Conservation (phyloP, 805 yeast species). For the Lachancea waltii region DNA sequence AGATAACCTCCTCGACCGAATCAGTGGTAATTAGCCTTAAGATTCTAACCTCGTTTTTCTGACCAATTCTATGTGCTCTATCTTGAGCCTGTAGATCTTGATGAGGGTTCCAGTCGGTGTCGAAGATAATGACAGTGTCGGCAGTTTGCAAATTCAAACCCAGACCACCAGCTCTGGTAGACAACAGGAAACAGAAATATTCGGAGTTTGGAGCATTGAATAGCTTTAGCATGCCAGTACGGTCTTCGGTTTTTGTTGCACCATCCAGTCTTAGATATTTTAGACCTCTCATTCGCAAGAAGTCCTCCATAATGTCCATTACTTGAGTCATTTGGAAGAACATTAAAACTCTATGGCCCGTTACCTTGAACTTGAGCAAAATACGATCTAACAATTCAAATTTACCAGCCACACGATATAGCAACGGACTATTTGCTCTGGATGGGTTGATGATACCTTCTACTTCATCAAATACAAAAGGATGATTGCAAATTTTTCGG, state of each 20-base stretch:
- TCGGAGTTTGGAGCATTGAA: constrained; percentile 74
- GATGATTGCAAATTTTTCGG: constrained; percentile 81
- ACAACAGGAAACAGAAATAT: constrained; percentile 68
- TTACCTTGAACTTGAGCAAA: constrained; percentile 64
- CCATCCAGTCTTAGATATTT: constrained; percentile 77
- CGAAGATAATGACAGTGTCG: constrained; percentile 79
- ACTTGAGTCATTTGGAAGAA: constrained; percentile 88
- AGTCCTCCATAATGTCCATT: constrained; percentile 88
- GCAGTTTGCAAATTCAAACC: constrained; percentile 84
- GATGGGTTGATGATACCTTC: constrained; percentile 63
- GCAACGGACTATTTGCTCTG: constrained; percentile 53
- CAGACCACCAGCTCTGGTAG: constrained; percentile 87
- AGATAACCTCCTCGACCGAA: constrained; percentile 76
- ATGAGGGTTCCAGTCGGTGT: constrained; percentile 89
- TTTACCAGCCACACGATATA: constrained; percentile 76
- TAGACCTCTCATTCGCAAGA: constrained; percentile 56
- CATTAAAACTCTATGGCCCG: constrained; percentile 73
- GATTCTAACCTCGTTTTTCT: constrained; percentile 79
- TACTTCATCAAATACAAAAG: constrained; percentile 78
- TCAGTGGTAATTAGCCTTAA: constrained; percentile 73
- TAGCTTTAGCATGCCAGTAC: constrained; percentile 63
- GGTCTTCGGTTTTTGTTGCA: constrained; percentile 76
- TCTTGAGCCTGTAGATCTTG: constrained; percentile 90
- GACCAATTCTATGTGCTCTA: constrained; percentile 86
- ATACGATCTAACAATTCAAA: constrained; percentile 72